Evolutionary conservation across 2,329 filamentous ascomycete genomes (phyloP), one percentile per base, ranked within the genome.

Genomic region (Metarhizium rileyi): DNA sequence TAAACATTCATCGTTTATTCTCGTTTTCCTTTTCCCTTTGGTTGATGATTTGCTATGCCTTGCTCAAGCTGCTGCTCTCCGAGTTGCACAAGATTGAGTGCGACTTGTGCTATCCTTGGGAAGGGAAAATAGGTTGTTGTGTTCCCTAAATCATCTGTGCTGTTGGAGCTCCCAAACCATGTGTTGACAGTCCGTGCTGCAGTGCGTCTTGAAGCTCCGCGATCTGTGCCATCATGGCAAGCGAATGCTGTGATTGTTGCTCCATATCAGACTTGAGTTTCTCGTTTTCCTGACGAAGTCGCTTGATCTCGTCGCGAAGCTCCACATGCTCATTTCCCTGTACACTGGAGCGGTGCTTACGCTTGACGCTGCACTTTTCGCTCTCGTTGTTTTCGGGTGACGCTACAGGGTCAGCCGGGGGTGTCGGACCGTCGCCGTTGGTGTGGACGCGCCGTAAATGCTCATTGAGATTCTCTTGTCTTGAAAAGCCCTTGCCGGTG

Each of bases 401-500:
- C 25, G 63, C 63, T 18, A 59, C 64, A 22, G 57, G 57, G 27
- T 68, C 63, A 44, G 62, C 63, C 52, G 53, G 68, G 5, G 69
- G 62, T 2, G 61, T 62, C 3, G 58, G 57, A 26, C 63, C 68
- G 38, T 72, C 70, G 25, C 61, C 56, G 44, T 75, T 74, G 40
- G 78, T 84, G 64, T 97, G 91, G n/a, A 94, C 87, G 25, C 91
- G 83, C 20, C 91, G 86, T 18, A 96, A 73, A 67, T 97, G 91
- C 68, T 97, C 91, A 63, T 91, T 90, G 4, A 96, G 75, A 60
- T 97, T 97, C 69, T 97, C 91, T 61, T 90, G 87, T 46, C 91
- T 82, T 8, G 90, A 94, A 66, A 97, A 97, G 22, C 90, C 90
- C 60, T 89, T 87, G 54, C 89, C 90, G 0, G 81, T 83, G 61